Conservation (phyloP, 495 filamentous ascomycete genomes). For the Trichodelitschia bisporula region DNA sequence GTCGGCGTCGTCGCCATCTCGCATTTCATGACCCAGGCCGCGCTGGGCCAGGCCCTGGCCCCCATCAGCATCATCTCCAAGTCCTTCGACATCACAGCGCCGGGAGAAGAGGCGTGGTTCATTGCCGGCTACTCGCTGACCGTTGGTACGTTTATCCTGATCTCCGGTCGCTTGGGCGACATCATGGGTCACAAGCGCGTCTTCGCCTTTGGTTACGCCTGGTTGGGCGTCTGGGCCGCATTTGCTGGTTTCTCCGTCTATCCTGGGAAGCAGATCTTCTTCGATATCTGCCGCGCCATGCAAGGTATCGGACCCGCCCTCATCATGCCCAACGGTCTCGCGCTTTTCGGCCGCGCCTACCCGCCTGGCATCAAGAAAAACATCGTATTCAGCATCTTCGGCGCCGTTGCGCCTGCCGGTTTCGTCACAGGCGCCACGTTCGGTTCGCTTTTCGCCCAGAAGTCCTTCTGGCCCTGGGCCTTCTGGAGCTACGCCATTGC, state of each 20-base stretch:
- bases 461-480: slow-evolving; percentile 13
- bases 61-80: slow-evolving; percentile 12
- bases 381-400: slow-evolving; percentile 14
- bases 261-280: slow-evolving; percentile 12
- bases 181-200: slow-evolving; percentile 35
- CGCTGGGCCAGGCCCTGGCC: slow-evolving; percentile 12
- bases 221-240: slow-evolving; percentile 35
- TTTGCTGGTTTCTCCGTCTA: slow-evolving; percentile 28
- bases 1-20: slow-evolving; percentile 10
- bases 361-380: slow-evolving; percentile 11
- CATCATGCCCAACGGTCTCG: slow-evolving; percentile 14
- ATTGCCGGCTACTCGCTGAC: slow-evolving; percentile 33
- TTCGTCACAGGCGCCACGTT: slow-evolving; percentile 10
- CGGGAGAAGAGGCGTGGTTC: slow-evolving; percentile 23
- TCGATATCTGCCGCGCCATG: slow-evolving; percentile 13
- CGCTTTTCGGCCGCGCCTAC: slow-evolving; percentile 13
- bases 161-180: slow-evolving; percentile 38
- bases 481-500: slow-evolving; percentile 13
- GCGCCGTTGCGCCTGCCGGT: slow-evolving; percentile 11
- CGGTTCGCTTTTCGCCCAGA: slow-evolving; percentile 10
- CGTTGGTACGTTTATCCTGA: slow-evolving; percentile 38
- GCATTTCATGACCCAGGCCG: slow-evolving; percentile 15
- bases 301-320: slow-evolving; percentile 17
- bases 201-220: slow-evolving; percentile 34
- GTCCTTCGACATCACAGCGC: slow-evolving; percentile 7